phyloP scores from a whole-genome alignment of 768 basidiomycete genomes.

The Holtermanniella nyarrowii region DNA sequence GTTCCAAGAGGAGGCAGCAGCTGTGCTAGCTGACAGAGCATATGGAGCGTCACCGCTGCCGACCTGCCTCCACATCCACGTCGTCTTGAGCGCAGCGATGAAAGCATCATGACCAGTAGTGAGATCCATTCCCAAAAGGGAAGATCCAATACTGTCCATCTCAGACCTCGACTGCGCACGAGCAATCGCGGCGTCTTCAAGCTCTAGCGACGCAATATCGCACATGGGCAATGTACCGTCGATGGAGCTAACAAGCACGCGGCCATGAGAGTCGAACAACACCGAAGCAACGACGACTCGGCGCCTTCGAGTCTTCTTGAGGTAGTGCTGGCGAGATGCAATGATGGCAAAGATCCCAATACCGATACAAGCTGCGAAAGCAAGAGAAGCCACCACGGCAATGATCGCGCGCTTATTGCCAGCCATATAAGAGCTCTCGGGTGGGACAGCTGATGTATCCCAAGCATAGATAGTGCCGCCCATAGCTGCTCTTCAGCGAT shows the following conservation, averaged over 20 bases:
- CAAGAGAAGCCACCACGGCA: slow-evolving; percentile 36
- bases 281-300: slow-evolving; percentile 40
- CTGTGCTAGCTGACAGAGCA: background rate
- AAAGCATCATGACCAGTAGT: slow-evolving; percentile 39
- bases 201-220: slow-evolving; percentile 32
- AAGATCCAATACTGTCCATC: slow-evolving; percentile 18
- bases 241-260: slow-evolving; percentile 37
- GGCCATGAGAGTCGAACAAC: slow-evolving; percentile 33
- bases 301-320: slow-evolving; percentile 24
- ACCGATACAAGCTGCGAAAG: slow-evolving; percentile 36
- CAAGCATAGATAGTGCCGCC: slow-evolving; percentile 34
- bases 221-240: slow-evolving; percentile 41
- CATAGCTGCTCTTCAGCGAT: slow-evolving; percentile 15
- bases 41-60: background rate
- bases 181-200: slow-evolving; percentile 1
- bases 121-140: slow-evolving; percentile 39
- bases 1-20: background rate
- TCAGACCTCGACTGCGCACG: background rate
- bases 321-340: slow-evolving; percentile 16
- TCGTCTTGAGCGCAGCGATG: slow-evolving; percentile 35
- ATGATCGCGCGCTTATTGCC: slow-evolving; percentile 37
- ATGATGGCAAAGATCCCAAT: slow-evolving; percentile 34
- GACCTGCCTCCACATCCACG: slow-evolving; percentile 38
- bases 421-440: slow-evolving; percentile 10
- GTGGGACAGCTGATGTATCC: slow-evolving; percentile 15